phyloP scores from a whole-genome alignment of 2,329 filamentous ascomycete genomes.

The Eurotiales sp. region DNA sequence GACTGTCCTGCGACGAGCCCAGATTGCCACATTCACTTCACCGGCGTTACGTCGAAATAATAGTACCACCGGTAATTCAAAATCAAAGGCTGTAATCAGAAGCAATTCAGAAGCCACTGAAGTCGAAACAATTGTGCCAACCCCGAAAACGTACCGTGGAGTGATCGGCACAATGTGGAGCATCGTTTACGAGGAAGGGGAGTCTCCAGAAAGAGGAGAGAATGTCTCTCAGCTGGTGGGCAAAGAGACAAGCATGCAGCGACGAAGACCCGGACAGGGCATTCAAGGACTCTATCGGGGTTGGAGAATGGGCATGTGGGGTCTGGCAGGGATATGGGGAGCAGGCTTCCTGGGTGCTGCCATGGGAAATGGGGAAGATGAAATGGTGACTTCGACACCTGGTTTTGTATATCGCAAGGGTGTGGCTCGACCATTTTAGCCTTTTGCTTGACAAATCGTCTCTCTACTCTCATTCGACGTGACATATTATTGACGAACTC shows the following conservation, averaged over 20 bases:
- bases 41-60: conserved; percentile 45
- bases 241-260: conserved; percentile 27
- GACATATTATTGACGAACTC: background rate
- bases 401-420: conserved; percentile 17
- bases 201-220: conserved; percentile 40
- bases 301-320: conserved; percentile 56
- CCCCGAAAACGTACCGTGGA: conserved; percentile 74
- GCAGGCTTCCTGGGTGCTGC: conserved; percentile 42
- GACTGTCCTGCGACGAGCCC: conserved; percentile 83
- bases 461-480: conserved; percentile 1
- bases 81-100: conserved; percentile 9
- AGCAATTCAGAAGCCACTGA: conserved; percentile 21
- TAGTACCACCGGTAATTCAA: background rate
- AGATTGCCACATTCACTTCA: conserved; percentile 67
- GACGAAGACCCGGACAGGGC: conserved; percentile 52
- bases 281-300: conserved; percentile 55
- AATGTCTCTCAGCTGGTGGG: conserved; percentile 34
- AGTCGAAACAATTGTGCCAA: conserved; percentile 71
- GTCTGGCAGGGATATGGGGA: conserved; percentile 54
- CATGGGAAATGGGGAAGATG: conserved; percentile 34
- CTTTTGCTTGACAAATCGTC: background rate
- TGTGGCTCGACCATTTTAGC: conserved; percentile 3
- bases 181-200: conserved; percentile 79
- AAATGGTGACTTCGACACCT: conserved; percentile 21
- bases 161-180: conserved; percentile 86